A percentile compares a stretch with the other conserved stretches of the same genome.
These are phyloP conservation scores for Pyropia yezoensis DNA, from an alignment of 23 red algal species.

Conservation along the genomic window DNA sequence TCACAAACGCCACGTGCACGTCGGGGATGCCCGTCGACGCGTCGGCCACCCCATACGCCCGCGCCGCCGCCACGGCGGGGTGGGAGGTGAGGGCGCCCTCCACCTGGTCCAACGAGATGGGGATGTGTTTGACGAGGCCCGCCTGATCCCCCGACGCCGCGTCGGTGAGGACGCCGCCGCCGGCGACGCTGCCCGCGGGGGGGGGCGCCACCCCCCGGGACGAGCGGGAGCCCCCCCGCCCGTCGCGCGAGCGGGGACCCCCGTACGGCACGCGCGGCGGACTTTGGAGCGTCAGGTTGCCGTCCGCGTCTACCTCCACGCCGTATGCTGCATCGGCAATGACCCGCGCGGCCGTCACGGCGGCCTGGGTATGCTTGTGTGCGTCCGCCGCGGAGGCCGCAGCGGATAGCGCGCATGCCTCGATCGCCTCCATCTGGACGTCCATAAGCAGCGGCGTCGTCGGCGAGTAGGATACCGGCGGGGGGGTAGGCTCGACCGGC, in stretches of 20 bases:
- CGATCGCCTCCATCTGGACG: background rate
- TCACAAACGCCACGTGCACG: background rate
- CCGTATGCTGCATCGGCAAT: background rate
- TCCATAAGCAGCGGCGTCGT: background rate
- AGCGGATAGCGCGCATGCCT: background rate
- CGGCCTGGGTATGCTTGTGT: background rate
- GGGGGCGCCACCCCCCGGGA: background rate
- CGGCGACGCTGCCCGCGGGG: too few species aligned
- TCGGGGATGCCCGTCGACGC: background rate
- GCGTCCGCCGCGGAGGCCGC: background rate
- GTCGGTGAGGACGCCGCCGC: too few species aligned
- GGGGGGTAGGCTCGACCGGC: too few species aligned
- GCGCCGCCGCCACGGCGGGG: background rate
- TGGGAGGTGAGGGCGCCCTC: background rate
- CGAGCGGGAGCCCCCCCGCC: too few species aligned
- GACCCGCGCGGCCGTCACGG: background rate
- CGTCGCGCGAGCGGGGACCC: too few species aligned
- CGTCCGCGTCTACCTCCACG: background rate
- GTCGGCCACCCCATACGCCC: background rate
- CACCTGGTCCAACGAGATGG: background rate
- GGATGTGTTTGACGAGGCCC: background rate
- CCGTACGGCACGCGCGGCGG: too few species aligned
- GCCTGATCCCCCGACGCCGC: background rate
- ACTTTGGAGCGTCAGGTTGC: constrained; percentile 9
- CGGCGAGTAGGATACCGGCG: too few species aligned